These are phyloP conservation scores for Polychytrium aggregatum DNA, from an alignment of 192 early-diverging fungal species.

Conservation along the genomic window DNA sequence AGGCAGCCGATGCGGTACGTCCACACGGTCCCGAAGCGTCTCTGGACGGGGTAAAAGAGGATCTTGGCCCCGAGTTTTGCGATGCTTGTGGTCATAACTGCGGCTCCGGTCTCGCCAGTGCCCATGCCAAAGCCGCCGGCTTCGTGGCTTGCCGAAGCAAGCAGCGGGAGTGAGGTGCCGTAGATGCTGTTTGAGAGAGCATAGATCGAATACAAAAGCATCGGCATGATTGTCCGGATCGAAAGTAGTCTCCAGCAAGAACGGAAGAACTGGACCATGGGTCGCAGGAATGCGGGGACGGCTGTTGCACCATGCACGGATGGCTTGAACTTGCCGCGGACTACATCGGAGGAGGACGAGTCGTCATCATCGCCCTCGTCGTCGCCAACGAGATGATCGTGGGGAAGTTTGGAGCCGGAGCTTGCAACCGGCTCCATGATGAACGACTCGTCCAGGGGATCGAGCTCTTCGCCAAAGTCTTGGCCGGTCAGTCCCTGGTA, in stretches of 20 bases:
- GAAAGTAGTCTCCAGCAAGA: conserved; percentile 16
- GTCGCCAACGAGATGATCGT: neutral
- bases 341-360: neutral
- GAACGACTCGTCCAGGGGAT: neutral
- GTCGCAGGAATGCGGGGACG: neutral
- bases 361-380: neutral
- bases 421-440: neutral
- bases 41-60: conserved; percentile 18
- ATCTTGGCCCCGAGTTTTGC: conserved; percentile 24
- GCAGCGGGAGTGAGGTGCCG: conserved; percentile 22
- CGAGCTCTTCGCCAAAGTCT: neutral
- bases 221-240: conserved; percentile 10
- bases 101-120: conserved; percentile 11
- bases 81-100: conserved; percentile 9
- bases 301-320: no score
- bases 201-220: conserved; percentile 16
- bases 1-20: conserved; percentile 14
- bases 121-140: conserved; percentile 18
- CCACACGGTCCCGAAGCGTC: conserved; percentile 16
- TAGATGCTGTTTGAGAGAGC: conserved; percentile 19
- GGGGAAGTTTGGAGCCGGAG: neutral
- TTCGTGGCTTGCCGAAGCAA: conserved; percentile 13
- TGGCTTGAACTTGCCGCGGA: neutral
- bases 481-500: neutral
- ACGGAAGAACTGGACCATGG: neutral